These are phyloP conservation scores for Uronychia setigera DNA, from an alignment of 73 alveolate genomes.

Conservation along the genomic window DNA sequence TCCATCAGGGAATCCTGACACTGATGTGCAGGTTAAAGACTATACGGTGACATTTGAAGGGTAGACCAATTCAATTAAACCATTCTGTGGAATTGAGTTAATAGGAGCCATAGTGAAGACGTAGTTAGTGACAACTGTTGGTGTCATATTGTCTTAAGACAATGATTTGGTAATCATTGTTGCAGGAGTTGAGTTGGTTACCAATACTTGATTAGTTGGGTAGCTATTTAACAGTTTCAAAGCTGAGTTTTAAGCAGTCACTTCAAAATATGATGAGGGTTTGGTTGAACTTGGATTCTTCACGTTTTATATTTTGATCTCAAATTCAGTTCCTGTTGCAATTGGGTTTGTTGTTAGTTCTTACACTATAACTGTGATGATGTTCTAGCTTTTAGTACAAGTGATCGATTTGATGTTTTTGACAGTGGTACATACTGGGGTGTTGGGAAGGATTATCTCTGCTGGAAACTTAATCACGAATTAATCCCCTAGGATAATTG, in stretches of 20 bases:
- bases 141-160: background rate
- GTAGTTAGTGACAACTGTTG: background rate
- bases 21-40: background rate
- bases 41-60: background rate
- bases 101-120: background rate
- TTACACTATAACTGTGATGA: background rate
- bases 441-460: background rate
- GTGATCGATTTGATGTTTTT: background rate
- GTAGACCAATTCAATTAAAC: background rate
- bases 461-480: background rate
- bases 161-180: background rate
- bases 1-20: background rate
- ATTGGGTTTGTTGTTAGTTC: background rate
- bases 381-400: background rate
- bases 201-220: background rate
- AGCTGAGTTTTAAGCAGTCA: background rate
- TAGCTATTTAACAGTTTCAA: background rate
- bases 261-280: background rate
- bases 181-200: background rate
- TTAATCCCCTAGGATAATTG: background rate
- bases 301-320: background rate
- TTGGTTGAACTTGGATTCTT: background rate
- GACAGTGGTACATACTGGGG: background rate
- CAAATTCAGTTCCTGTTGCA: background rate
- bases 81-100: background rate